phyloP scores from a whole-genome alignment of 1,284 basidiomycete species.

The Athelia sp. region DNA sequence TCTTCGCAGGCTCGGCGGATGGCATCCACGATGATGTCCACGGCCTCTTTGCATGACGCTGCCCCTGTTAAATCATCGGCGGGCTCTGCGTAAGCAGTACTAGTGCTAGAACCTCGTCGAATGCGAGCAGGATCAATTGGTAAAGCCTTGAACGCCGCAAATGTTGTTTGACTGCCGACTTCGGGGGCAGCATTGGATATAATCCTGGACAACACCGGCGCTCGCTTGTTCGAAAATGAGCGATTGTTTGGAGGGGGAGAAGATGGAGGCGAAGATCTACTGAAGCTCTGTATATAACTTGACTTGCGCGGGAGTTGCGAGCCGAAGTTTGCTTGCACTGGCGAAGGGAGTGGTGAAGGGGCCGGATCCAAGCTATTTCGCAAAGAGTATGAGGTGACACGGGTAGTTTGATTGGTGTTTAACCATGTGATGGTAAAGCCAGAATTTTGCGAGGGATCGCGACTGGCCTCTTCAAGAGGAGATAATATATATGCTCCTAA shows the following conservation, averaged over 20 bases:
- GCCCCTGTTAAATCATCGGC: constrained; percentile 59
- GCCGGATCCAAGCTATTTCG: constrained; percentile 52
- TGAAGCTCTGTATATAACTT: not conserved
- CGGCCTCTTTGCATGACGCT: constrained; percentile 71
- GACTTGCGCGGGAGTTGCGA: not conserved
- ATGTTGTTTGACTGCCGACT: constrained; percentile 32
- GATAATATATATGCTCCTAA: constrained; percentile 87
- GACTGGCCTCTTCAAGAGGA: constrained; percentile 83
- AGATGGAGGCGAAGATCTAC: not conserved
- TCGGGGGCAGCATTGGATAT: constrained; percentile 16
- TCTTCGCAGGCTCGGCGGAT: constrained; percentile 68
- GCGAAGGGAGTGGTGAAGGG: constrained; percentile 7
- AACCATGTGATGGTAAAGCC: constrained; percentile 81
- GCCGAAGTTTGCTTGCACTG: not conserved
- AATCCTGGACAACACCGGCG: constrained; percentile 2
- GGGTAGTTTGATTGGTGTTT: constrained; percentile 59
- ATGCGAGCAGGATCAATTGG: constrained; percentile 62
- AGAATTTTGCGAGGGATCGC: constrained; percentile 81
- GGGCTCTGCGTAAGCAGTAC: constrained; percentile 42
- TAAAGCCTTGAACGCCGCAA: constrained; percentile 73
- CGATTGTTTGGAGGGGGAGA: constrained; percentile 1
- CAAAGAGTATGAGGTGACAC: constrained; percentile 81
- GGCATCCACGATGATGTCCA: constrained; percentile 67
- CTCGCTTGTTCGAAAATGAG: not conserved
- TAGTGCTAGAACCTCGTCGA: constrained; percentile 44